Evolutionary conservation across 106 monocot genomes (phyloP).

Genomic region (Amphibolis antarctica): DNA sequence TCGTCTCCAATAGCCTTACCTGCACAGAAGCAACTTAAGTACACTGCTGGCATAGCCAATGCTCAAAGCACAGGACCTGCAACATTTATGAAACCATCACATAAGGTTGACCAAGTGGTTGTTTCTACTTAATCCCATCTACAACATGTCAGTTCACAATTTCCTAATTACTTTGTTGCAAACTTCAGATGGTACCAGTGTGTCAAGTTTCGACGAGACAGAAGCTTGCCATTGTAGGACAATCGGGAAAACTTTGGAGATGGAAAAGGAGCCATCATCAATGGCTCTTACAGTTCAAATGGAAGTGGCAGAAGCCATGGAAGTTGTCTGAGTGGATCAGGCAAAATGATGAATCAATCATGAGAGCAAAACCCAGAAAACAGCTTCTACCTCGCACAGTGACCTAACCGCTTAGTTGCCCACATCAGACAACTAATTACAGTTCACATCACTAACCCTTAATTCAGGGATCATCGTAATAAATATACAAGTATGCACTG

Average conservation of each 20-base stretch:
- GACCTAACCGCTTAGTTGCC: neutral
- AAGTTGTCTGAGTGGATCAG: slow-evolving; percentile 72
- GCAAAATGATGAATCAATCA: slow-evolving; percentile 71
- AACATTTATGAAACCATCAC: slow-evolving; percentile 25
- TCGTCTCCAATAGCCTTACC: slow-evolving; percentile 66
- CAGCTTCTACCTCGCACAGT: slow-evolving; percentile 12
- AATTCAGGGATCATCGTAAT: neutral
- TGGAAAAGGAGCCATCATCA: slow-evolving; percentile 98
- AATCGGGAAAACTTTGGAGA: slow-evolving; percentile 81
- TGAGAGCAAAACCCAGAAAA: slow-evolving; percentile 46
- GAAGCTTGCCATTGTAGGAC: slow-evolving; percentile 47
- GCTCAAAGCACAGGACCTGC: slow-evolving; percentile 34
- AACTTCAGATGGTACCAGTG: slow-evolving; percentile 54
- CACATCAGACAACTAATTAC: neutral
- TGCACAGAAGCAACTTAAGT: slow-evolving; percentile 96
- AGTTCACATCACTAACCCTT: slow-evolving; percentile 5
- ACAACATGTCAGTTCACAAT: neutral
- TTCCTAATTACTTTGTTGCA: neutral
- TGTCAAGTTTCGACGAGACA: slow-evolving; percentile 47
- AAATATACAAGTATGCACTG: neutral
- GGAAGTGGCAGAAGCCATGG: slow-evolving; percentile 99
- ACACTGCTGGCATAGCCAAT: slow-evolving; percentile 82
- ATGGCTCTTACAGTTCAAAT: slow-evolving; percentile 93
- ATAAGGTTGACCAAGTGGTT: slow-evolving; percentile 39
- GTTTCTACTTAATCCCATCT: neutral